Evolutionary conservation across 306 rosid genomes (phyloP), one percentile per base, ranked within the genome.

Genomic region (Ammopiptanthus mongolicus): DNA sequence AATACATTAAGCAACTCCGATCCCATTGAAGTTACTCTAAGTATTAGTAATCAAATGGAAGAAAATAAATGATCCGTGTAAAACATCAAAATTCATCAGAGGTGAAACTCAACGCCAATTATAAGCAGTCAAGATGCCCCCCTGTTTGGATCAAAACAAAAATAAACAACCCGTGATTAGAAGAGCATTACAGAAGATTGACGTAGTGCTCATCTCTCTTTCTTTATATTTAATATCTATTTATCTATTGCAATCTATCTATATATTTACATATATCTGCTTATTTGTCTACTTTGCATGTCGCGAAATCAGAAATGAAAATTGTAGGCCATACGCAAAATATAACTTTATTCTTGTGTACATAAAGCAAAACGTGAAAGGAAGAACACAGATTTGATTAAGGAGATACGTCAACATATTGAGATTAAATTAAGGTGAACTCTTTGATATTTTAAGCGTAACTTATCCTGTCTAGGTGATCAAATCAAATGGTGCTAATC

Each of bases 131-230:
- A 62, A 17, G 48, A 34, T 34, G 65, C n/a, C 15, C 19, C 19
- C 9, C 28, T 25, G 19, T 5, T 25, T 33, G 67, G 37, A 8
- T 41, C n/a, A 41, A 56, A 72, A 64, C 5, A 22, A 53, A 58
- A 60, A 37, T 2, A 37, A 25, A 52, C 15, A 42, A 2, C 25
- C 42, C 5, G 1, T 69, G 59, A 69, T 61, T 75, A 47, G 44
- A 47, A 82, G 3, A 68, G 80, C 83, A 61, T 83, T 78, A 68
- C 83, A 14, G 8, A 74, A 83, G 75, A 68, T 22, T 79, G 84
- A 79, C 87, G 81, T 75, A 69, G 31, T 63, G 78, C 74, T 44
- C 2, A 17, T 52, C 56, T 62, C 37, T 23, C 67, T 28, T 1
- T 11, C 13, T 65, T 5, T 19, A 21, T 36, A 15, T 6, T 2